These are phyloP conservation scores for Pichia sp. DNA, from an alignment of 1,139 yeast species.

Conservation along the genomic window DNA sequence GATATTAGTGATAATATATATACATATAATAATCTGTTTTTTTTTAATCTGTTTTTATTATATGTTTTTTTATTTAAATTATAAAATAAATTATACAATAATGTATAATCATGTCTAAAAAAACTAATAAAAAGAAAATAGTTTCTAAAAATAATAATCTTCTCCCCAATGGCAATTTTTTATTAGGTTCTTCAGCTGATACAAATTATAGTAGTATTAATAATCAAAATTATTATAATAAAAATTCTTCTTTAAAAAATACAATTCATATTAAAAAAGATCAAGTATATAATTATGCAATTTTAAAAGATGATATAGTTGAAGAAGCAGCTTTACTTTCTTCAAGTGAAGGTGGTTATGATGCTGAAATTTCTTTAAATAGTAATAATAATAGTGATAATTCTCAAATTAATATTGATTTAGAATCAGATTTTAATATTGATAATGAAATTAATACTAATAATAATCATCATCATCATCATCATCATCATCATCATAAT, in stretches of 20 bases:
- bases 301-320: constrained; percentile 15
- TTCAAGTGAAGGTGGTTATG: constrained; percentile 17
- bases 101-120: constrained; percentile 5
- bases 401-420: not conserved
- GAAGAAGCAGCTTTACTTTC: constrained; percentile 22
- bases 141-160: not conserved
- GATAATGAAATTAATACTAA: not conserved
- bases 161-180: not conserved
- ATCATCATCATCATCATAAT: not conserved
- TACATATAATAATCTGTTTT: no score
- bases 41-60: no score
- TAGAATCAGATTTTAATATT: not conserved
- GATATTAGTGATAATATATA: no score
- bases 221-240: not conserved
- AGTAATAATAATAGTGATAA: not conserved
- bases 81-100: no score
- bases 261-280: not conserved
- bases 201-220: not conserved
- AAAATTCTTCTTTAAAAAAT: not conserved
- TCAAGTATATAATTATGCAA: constrained; percentile 13
- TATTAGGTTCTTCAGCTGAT: constrained; percentile 15
- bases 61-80: no score
- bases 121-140: constrained; percentile 1
- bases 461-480: not conserved
- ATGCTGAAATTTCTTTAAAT: constrained; percentile 13